Base-by-base conservation (phyloP, 345 rosid species). In the Pugionium cornutum region DNA sequence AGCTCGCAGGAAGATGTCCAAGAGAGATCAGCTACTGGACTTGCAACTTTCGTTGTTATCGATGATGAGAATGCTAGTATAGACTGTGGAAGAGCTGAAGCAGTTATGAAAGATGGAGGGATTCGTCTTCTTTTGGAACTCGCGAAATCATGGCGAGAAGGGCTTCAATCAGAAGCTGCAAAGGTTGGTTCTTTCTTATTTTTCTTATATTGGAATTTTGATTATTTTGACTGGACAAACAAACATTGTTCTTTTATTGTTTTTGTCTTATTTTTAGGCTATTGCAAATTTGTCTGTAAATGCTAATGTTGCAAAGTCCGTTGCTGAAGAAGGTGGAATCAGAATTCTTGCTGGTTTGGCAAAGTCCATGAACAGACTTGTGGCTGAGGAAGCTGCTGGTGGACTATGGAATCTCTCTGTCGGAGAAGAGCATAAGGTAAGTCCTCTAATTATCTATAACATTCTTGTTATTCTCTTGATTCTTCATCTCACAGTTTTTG, bases 401-500 rank as follows among this genome's bases (percentile, higher is more conserved):
- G 96, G 92, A 54, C 75, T 89, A 47, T 86, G 92, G 96, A 89
- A 89, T 74, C 91, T 89, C 55, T 89, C 96, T 33, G 96, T 86
- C 4, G 96, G 92, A 77, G 96, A 89, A 77, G 96, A 86, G 61
- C 96, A 89, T 74, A 86, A 89, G 89, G 96, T 83, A 56, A 32
- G 27, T 33, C n/a, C 40, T 11, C 63, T 28, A 6, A 3, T 49
- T n/a, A 64, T 37, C 29, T 53, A 4, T 43, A n/a, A 45, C 11
- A 28, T 32, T 39, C 32, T 28, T 49, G 53, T 40, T 46, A 9
- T 2, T 62, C 25, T 6, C 28, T 57, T 57, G 40, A 26, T 11
- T 64, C 28, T 57, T 26, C 30, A 44, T 32, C 25, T 42, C 36
- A 66, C 56, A 34, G 52, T 67, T 45, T 39, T 30, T 64, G 52